These are phyloP conservation scores for Picocystis salinarum DNA, from an alignment of 139 green algal genomes.

Conservation along the genomic window DNA sequence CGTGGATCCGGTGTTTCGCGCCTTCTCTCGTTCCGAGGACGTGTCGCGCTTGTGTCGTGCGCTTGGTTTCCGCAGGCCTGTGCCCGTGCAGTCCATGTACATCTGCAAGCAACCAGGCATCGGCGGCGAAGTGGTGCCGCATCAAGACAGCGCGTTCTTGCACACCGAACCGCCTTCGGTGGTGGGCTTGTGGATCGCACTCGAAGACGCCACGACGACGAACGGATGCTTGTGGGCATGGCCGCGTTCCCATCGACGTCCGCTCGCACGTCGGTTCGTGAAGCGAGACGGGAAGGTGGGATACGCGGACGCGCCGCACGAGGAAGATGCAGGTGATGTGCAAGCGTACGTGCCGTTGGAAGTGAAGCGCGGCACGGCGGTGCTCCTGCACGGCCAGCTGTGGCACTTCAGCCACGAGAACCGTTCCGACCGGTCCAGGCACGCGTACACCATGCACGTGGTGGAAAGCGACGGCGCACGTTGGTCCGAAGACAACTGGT, in stretches of 20 bases:
- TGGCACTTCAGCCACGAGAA: conserved; percentile 38
- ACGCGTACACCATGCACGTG: conserved; percentile 66
- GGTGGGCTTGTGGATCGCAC: conserved; percentile 75
- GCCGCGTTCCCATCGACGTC: conserved; percentile 22
- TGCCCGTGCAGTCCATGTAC: conserved; percentile 90
- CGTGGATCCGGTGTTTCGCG: conserved; percentile 62
- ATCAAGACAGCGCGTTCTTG: conserved; percentile 86
- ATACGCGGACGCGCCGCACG: conserved; percentile 5
- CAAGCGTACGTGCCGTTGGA: conserved; percentile 59
- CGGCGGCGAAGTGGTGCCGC: conserved; percentile 67
- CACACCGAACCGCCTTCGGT: conserved; percentile 61
- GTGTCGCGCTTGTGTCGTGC: conserved; percentile 33
- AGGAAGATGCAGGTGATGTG: conserved; percentile 27
- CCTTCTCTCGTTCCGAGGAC: conserved; percentile 46
- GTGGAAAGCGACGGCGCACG: conserved; percentile 33
- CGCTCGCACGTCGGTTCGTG: conserved; percentile 14
- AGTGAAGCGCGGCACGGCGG: conserved; percentile 48
- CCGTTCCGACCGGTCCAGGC: conserved; percentile 27
- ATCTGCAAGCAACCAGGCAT: conserved; percentile 80
- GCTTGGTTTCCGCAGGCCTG: conserved; percentile 50
- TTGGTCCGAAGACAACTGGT: conserved; percentile 61
- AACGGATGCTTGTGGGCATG: conserved; percentile 88
- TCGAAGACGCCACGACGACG: conserved; percentile 67
- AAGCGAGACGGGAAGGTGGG: not conserved
- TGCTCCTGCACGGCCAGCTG: conserved; percentile 68